Percentiles rank a stretch among this genome's conserved stretches.
Conservation (phyloP, 257 asterid genomes). For the Sherardia arvensis region DNA sequence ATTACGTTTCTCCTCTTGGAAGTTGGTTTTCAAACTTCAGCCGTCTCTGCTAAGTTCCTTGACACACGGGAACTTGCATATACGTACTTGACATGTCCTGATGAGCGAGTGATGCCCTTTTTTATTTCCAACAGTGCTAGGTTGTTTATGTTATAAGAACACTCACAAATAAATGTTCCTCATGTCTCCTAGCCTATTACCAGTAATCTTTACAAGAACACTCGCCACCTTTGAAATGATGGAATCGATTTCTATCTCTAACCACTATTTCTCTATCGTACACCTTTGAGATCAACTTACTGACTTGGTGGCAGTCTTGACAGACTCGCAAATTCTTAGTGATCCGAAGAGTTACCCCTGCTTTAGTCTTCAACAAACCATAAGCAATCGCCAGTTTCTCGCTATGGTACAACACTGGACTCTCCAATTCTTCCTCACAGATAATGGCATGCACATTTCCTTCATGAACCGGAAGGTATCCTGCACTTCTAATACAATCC, state of each 20-base stretch:
- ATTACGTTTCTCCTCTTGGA: background rate
- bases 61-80: too few species aligned
- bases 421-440: conserved; percentile 61
- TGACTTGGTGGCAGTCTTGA: conserved; percentile 63
- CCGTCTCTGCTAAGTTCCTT: too few species aligned
- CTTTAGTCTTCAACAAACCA: conserved; percentile 52
- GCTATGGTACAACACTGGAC: conserved; percentile 55
- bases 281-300: conserved; percentile 55
- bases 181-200: conserved; percentile 14
- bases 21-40: background rate
- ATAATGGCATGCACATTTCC: conserved; percentile 27
- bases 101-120: too few species aligned
- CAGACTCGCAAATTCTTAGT: conserved; percentile 81
- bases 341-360: conserved; percentile 54
- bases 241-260: conserved; percentile 71
- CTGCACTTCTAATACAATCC: conserved; percentile 32
- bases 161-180: too few species aligned
- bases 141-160: too few species aligned
- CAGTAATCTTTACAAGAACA: conserved; percentile 82
- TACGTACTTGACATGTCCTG: too few species aligned
- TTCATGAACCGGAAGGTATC: conserved; percentile 49
- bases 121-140: too few species aligned
- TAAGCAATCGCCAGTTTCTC: conserved; percentile 82
- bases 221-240: conserved; percentile 56
- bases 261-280: conserved; percentile 63